Evolutionary conservation across 768 basidiomycete genomes (phyloP), one percentile per base, ranked within the genome.

Genomic region (Lactarius trivialis): DNA sequence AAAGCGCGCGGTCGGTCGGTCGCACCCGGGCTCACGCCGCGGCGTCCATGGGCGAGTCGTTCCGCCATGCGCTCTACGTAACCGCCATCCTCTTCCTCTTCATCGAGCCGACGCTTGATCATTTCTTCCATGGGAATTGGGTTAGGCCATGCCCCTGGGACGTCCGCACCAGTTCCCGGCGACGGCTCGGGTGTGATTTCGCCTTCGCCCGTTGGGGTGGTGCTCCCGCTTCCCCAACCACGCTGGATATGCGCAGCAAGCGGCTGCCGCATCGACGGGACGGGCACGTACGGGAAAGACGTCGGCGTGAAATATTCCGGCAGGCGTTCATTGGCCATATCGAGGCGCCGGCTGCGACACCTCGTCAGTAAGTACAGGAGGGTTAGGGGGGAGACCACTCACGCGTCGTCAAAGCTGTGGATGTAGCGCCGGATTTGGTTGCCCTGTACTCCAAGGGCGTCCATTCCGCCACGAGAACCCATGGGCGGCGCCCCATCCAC

Each of bases 391-490:
- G 12, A 12, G 9, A 57, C 26, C 43, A 82, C 86, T 67, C 68
- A 89, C 85, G 89, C 89, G 64, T 91, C 88, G 69, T 82, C 86
- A 74, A 91, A 92, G 61, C 74, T 85, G 60, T 79, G 82, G 71
- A 92, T 89, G 63, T 79, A 79, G 63, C 79, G 77, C 64, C 80
- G 78, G 67, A 87, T 78, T 64, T 82, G 81, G 58, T 80, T 73
- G 34, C 82, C 82, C 53, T 85, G 83, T 36, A 86, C 86, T 34
- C 78, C 79, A 32, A 91, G 82, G 60, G 79, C 81, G 70, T 86
- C 83, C 8, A 76, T 72, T 8, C 79, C 79, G 34, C 73, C 67
- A n/a, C 70, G 75, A 53, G 67, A 28, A 19, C 67, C 68, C 2
- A 39, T 21, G 4, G 65, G 51, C 14, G 30, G 55, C 2, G 52